Percentiles rank a stretch among this genome's conserved stretches.
phyloP scores from a whole-genome alignment of 1,284 basidiomycete genomes.

The Boletus sp. region DNA sequence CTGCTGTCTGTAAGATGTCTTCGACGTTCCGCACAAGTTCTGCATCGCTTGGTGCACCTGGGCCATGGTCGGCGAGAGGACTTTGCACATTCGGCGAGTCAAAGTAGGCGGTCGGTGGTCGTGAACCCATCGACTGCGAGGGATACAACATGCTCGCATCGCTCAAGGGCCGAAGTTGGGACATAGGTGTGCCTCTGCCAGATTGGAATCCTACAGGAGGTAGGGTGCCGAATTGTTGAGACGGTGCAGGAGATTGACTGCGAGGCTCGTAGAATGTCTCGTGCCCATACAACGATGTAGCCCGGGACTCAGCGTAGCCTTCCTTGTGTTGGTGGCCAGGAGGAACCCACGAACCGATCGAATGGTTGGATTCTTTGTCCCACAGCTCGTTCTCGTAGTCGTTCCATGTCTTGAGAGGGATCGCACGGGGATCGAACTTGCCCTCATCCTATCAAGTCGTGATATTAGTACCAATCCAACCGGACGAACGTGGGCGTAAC shows the following conservation, averaged over 20 bases:
- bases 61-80: conserved; percentile 47
- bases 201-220: conserved; percentile 74
- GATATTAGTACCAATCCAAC: conserved; percentile 18
- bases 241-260: conserved; percentile 70
- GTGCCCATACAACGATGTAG: conserved; percentile 78
- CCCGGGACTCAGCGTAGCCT: conserved; percentile 73
- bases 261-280: conserved; percentile 80
- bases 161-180: conserved; percentile 45
- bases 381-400: conserved; percentile 98
- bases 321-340: conserved; percentile 69
- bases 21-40: conserved; percentile 78
- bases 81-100: conserved; percentile 62
- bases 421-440: conserved; percentile 90
- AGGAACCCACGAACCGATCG: conserved; percentile 84
- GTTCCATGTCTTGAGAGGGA: conserved; percentile 96
- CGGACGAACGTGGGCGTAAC: conserved; percentile 35
- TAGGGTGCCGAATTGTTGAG: conserved; percentile 55
- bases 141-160: conserved; percentile 48
- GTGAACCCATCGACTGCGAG: conserved; percentile 65
- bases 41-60: conserved; percentile 58
- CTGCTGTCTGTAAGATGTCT: conserved; percentile 72
- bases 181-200: conserved; percentile 71
- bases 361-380: conserved; percentile 95
- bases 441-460: conserved; percentile 79
- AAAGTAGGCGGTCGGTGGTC: conserved; percentile 75